phyloP scores from a whole-genome alignment of 805 yeast genomes.

The Yamadazyma ubonensis region DNA sequence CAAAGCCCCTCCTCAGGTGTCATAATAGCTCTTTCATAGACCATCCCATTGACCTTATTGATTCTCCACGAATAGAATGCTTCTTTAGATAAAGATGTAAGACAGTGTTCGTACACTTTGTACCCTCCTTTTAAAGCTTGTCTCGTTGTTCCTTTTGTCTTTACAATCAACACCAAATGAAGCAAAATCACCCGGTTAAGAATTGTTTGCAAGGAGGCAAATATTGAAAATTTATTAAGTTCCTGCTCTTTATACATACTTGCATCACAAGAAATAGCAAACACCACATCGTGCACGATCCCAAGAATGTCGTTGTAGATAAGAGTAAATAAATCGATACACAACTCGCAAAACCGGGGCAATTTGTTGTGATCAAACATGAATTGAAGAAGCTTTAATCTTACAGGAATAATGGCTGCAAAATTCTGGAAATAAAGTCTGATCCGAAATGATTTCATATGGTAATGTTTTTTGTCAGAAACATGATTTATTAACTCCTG shows the following conservation, averaged over 20 bases:
- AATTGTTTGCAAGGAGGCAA: conserved; percentile 24
- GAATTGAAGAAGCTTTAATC: background rate
- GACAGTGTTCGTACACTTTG: no score
- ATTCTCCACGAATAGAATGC: conserved; percentile 13
- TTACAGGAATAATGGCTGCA: background rate
- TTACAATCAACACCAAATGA: conserved; percentile 18
- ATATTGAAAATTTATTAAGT: conserved; percentile 2
- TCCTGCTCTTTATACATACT: background rate
- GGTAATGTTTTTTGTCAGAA: conserved; percentile 1
- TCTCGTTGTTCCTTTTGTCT: conserved; percentile 3
- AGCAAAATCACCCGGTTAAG: conserved; percentile 39
- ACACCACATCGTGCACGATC: conserved; percentile 1
- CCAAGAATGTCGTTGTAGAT: conserved; percentile 1
- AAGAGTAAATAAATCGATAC: background rate
- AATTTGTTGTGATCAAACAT: background rate
- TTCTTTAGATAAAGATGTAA: conserved; percentile 4
- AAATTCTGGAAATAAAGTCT: background rate
- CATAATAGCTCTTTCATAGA: background rate
- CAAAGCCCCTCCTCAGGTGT: background rate
- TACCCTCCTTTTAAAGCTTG: background rate
- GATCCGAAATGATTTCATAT: conserved; percentile 3
- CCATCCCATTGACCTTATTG: conserved; percentile 8
- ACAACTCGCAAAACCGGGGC: background rate
- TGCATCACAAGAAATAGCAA: background rate
- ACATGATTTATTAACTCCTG: background rate